A percentile compares a stretch with the other conserved stretches of the same genome.
phyloP scores from a whole-genome alignment of 2,329 filamentous ascomycete species.

The Alternaria triticina region DNA sequence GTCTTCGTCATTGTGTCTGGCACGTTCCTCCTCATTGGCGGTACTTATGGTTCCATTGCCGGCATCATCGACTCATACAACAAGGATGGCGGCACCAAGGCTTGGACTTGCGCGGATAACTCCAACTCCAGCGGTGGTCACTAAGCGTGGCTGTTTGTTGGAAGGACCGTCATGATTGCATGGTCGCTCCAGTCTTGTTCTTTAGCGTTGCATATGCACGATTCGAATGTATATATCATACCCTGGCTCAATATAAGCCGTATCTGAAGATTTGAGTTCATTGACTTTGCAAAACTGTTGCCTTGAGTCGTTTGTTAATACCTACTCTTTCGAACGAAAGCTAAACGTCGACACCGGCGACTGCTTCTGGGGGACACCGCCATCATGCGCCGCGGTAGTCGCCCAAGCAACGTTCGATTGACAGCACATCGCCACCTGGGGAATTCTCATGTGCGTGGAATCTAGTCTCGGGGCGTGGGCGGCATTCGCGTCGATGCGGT shows the following conservation, averaged over 20 bases:
- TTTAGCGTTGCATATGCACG: constrained; percentile 1
- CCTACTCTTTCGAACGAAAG: neutral
- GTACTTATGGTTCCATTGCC: constrained; percentile 35
- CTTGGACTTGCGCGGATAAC: constrained; percentile 37
- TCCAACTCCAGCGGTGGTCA: constrained; percentile 23
- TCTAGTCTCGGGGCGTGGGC: neutral
- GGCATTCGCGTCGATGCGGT: neutral
- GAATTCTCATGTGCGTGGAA: neutral
- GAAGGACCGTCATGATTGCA: neutral
- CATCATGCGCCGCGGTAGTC: neutral
- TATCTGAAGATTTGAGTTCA: neutral
- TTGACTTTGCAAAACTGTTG: neutral
- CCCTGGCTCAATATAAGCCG: neutral
- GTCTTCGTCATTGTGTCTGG: constrained; percentile 31
- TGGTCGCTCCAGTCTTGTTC: neutral
- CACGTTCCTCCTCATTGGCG: constrained; percentile 31
- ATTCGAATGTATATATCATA: constrained; percentile 1
- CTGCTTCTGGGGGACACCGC: neutral
- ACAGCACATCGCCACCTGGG: neutral
- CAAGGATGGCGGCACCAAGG: constrained; percentile 25
- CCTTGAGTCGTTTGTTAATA: neutral
- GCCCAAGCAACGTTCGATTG: neutral
- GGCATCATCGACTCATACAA: constrained; percentile 37
- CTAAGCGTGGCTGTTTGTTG: neutral
- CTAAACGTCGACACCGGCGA: neutral